Evolutionary conservation across 2,329 filamentous ascomycete genomes (phyloP), one percentile per base, ranked within the genome.

Genomic region (Thermoascus crustaceus): DNA sequence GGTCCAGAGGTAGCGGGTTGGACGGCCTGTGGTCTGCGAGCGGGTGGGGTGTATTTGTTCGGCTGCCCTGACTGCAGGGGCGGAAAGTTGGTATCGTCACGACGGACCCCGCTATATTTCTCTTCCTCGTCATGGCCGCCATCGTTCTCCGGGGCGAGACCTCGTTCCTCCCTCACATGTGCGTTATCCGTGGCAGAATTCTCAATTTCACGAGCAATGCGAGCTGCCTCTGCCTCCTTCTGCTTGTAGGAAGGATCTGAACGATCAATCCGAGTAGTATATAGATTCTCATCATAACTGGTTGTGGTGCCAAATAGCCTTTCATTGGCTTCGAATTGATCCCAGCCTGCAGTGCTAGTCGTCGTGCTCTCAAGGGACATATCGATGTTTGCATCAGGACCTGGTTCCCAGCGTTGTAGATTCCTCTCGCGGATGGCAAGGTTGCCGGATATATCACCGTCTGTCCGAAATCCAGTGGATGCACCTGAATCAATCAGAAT

Each of bases 281-380:
- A 98, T 27, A 91, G 78, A 49, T 85, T 87, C 63, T 96, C 91
- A 53, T 96, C 80, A 57, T 96, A 98, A 50, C 87, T 86, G 34
- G 83, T 91, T 61, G 78, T 85, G 24, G 93, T 66, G 22, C 91
- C 91, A 54, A 94, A 96, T 19, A 86, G 76, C 37, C 78, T 74
- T 62, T 93, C 85, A 53, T 96, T 96, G 43, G 76, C 80, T 39
- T 85, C 83, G 54, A 98, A 98, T 59, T 98, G 91, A 57, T 98
- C 89, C 91, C 91, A 98, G 7, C 64, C 68, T 5, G 64, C 67
- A 34, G 57, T 61, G n/a, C 42, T n/a, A n/a, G n/a, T n/a, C n/a
- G n/a, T 44, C 2, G 69, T 49, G 33, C 67, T 76, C 50, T 91
- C 86, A 16, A 95, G 70, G 31, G 82, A 81, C 45, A 84, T 71